Conservation (phyloP, 257 asterid genomes). For the Solanum bukasovii region DNA sequence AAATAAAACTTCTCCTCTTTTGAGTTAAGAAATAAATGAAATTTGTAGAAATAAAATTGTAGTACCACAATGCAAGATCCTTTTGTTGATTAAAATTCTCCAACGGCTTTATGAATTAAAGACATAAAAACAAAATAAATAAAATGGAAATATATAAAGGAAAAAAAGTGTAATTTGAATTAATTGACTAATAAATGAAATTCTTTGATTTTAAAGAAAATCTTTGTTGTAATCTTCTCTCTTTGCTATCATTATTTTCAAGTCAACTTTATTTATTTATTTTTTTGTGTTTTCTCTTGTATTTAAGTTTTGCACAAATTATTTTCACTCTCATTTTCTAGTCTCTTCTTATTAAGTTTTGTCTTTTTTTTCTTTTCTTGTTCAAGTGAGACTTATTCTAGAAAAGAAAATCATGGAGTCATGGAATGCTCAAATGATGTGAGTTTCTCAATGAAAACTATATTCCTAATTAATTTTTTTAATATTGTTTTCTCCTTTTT, state of each 20-base stretch:
- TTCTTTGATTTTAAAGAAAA: not conserved
- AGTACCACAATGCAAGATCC: not conserved
- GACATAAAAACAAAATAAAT: not conserved
- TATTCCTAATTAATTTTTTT: not conserved
- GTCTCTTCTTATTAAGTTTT: not conserved
- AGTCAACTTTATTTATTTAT: not conserved
- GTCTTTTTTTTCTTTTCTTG: not conserved
- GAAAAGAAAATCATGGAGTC: not conserved
- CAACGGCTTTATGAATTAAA: not conserved
- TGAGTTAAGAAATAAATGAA: not conserved
- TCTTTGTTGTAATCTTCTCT: not conserved
- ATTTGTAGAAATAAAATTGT: not conserved
- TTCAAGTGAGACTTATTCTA: not conserved
- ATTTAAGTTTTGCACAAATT: not conserved
- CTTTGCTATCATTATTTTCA: not conserved
- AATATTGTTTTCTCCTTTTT: not conserved
- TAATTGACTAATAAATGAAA: not conserved
- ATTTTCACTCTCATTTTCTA: not conserved
- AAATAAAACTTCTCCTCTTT: not conserved
- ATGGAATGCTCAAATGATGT: conserved; percentile 8
- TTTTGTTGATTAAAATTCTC: not conserved
- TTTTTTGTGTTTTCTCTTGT: not conserved
- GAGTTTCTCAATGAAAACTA: not conserved
- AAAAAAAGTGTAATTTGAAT: not conserved
- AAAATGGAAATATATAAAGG: not conserved